A percentile compares a stretch with the other conserved stretches of the same genome.
These are phyloP conservation scores for Raphanus sativus DNA, from an alignment of 345 rosid genomes.

Conservation along the genomic window DNA sequence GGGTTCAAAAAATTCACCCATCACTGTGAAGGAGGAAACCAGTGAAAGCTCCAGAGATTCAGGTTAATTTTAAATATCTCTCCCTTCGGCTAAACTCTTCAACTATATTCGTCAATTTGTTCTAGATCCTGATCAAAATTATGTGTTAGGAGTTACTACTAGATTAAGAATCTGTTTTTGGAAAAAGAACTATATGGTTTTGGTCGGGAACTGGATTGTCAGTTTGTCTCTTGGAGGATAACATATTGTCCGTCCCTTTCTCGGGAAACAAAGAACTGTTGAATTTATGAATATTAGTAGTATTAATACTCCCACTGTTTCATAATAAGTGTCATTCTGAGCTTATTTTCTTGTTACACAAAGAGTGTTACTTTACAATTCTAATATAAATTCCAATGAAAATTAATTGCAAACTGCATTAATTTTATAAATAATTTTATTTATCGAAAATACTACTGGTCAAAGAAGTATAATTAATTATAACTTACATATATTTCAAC, in stretches of 20 bases:
- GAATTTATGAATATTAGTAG: background rate
- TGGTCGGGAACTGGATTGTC: conserved; percentile 21
- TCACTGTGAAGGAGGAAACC: conserved; percentile 50
- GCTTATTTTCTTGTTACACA: too few relatives aligned
- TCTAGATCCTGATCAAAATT: background rate
- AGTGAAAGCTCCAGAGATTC: conserved; percentile 46
- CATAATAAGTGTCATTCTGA: too few relatives aligned
- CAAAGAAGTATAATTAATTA: too few relatives aligned
- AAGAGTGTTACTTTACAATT: too few relatives aligned
- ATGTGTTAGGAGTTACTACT: background rate
- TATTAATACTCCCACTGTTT: too few relatives aligned
- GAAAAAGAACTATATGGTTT: background rate
- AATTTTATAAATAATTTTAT: too few relatives aligned
- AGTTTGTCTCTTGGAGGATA: conserved; percentile 13
- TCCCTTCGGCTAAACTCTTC: background rate
- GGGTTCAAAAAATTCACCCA: conserved; percentile 42
- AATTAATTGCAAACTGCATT: too few relatives aligned
- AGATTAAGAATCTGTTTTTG: conserved; percentile 4
- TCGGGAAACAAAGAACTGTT: background rate
- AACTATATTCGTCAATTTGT: background rate
- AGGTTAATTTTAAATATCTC: conserved; percentile 30
- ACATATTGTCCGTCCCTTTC: conserved; percentile 11
- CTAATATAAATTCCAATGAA: too few relatives aligned
- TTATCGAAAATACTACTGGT: too few relatives aligned
- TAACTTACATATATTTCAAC: too few relatives aligned